Conservation (phyloP, 805 yeast genomes). For the Ogataea glucozyma region DNA sequence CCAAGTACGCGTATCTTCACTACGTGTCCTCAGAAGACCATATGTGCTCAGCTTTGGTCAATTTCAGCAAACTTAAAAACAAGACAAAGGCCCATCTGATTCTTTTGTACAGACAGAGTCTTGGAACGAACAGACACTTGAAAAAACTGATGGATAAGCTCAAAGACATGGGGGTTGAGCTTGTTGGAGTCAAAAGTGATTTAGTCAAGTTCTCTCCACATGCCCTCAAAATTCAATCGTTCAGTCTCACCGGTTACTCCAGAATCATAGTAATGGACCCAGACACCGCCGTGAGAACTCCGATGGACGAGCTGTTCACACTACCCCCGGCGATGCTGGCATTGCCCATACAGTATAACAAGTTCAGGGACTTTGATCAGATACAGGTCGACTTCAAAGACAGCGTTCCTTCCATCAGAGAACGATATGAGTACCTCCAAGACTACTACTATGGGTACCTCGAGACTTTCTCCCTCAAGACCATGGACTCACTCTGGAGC, state of each 20-base stretch:
- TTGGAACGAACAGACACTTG: slow-evolving; percentile 10
- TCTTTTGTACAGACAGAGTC: slow-evolving; percentile 38
- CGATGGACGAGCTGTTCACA: slow-evolving; percentile 54
- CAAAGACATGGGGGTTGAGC: slow-evolving; percentile 26
- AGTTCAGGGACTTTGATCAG: slow-evolving; percentile 29
- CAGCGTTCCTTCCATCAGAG: slow-evolving; percentile 21
- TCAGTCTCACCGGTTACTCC: slow-evolving; percentile 49
- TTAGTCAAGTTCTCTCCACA: slow-evolving; percentile 48
- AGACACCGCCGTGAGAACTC: slow-evolving; percentile 45
- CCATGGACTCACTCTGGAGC: slow-evolving; percentile 12
- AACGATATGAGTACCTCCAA: slow-evolving; percentile 20
- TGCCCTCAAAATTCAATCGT: slow-evolving; percentile 56
- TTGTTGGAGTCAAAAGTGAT: slow-evolving; percentile 31
- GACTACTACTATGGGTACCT: slow-evolving; percentile 24
- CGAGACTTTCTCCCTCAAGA: slow-evolving; percentile 11
- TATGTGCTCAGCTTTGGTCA: slow-evolving; percentile 53
- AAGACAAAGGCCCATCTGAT: slow-evolving; percentile 47
- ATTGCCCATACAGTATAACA: slow-evolving; percentile 46
- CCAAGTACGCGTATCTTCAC: slow-evolving; percentile 54
- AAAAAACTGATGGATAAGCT: slow-evolving; percentile 9
- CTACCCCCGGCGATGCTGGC: slow-evolving; percentile 49
- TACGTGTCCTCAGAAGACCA: slow-evolving; percentile 58
- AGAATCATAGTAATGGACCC: slow-evolving; percentile 59
- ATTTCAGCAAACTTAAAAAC: slow-evolving; percentile 41
- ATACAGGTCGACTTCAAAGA: slow-evolving; percentile 11